Base-by-base conservation (phyloP, 176 grass and related monocot species). In the Urochloa ruziziensis region DNA sequence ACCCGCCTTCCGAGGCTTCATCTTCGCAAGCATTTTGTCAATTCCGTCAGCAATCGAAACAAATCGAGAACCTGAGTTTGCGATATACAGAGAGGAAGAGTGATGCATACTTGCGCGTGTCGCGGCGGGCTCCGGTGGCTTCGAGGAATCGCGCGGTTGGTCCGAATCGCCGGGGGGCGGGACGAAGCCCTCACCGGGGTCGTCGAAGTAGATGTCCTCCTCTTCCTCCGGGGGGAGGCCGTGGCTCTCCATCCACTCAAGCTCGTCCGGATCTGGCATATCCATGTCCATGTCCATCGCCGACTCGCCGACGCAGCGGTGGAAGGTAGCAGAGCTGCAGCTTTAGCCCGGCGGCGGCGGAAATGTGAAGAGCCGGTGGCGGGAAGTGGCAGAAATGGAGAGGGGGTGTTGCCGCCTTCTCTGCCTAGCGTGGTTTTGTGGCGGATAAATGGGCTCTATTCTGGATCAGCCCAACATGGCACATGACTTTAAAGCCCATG, bases 211-310 rank as follows among this genome's bases (percentile, higher is more conserved):
- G 75, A 30, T 10, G 53, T 75, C 73, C 56, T 84, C 76, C 72
- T 66, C 85, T 82, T 93, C 90, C 47, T 93, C 87, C 10, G 92
- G 87, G 6, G 83, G 56, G 70, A 86, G 34, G 21, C 82, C 53
- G 49, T 92, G 78, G 79, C 84, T 91, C 70, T 98, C 96, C 84
- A 98, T 90, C 85, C 89, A 95, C 85, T 90, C 89, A 29, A 98
- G 87, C 91, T 98, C 96, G 77, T 90, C 91, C 37, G 82, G 86
- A 78, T 84, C 81, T 70, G 91, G 96, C 77, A 98, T 88, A 23
- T 89, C 96, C 85, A 91, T 88, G 33, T 90, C 96, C 80, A 91
- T 91, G 15, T 81, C 92, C 86, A 69, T 85, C 60, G 48, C 75
- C 61, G 82, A 9, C 53, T 32, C 63, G 56, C 73, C 73, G 83